Evolutionary conservation across 768 basidiomycete species (phyloP), one percentile per base, ranked within the genome.

Genomic region (Hypsizygus marmoreus): DNA sequence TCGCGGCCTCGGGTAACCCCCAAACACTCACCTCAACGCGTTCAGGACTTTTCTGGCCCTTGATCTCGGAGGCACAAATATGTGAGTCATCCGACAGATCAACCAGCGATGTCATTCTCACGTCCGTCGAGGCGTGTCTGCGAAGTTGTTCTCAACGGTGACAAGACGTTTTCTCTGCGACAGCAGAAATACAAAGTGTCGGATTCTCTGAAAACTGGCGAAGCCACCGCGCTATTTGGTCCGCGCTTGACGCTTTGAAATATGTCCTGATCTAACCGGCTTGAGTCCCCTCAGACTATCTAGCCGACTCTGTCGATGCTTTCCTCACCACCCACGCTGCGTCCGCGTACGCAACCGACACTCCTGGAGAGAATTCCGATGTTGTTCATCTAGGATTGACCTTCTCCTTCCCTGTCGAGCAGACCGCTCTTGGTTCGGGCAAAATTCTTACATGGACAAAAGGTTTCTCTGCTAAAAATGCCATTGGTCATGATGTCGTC

Each of bases 161-260:
- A 97, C 68, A 82, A 91, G 56, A 85, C 89, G 13, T 98, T 98
- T 69, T 79, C 76, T 34, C 76, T 99, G 47, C 85, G 86, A 53
- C 95, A 97, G 69, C 90, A 97, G 62, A 98, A 98, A 65, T 99
- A 94, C 74, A 91, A 87, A 63, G 93, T 99, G 11, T 97, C 95
- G 2, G 91, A 97, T 23, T 71, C 83, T 9, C 77, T 98, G 45
- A 99, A 99, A 71, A 86, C 90, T 1, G 97, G 97, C 29, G 92
- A 97, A 61, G 95, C 87, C 1, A 75, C 77, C 1, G 80, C 79
- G 2, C 73, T 99, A 39, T 98, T 99, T 60, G 91, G 94, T 95
- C 69, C 56, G 41, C 24, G 30, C 22, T 31, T 20, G 12, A 12
- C 7, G 25, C 4, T 49, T 28, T 43, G 25, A 13, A 44, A 6